Evolutionary conservation across 208 protist genomes (phyloP).

Genomic region (Leishmania turanica): DNA sequence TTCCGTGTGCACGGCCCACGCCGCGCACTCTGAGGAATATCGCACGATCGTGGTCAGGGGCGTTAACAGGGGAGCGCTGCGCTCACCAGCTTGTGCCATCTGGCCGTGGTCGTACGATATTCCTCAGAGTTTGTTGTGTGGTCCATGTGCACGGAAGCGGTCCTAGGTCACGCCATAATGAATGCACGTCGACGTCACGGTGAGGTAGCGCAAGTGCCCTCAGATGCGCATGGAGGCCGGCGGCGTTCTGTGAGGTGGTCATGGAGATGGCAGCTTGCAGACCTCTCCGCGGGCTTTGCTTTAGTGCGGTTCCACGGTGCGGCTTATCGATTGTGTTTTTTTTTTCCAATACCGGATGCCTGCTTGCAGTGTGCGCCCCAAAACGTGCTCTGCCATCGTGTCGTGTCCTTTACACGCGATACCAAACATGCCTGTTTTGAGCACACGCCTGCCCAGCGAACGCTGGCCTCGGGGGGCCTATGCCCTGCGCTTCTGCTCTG

Average conservation of each 20-base stretch:
- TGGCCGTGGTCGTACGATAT: no score
- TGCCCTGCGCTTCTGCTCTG: neutral
- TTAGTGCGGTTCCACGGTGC: neutral
- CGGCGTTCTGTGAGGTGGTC: neutral
- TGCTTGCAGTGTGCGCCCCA: neutral
- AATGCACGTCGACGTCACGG: conserved; percentile 6
- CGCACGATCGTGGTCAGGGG: no score
- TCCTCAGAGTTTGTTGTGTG: no score
- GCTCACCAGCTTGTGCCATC: no score
- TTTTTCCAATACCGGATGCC: neutral
- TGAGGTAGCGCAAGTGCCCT: conserved; percentile 21
- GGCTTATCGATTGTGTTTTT: neutral
- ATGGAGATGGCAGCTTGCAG: neutral
- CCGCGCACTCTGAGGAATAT: no score
- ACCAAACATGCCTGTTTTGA: neutral
- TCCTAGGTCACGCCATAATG: conserved; percentile 1
- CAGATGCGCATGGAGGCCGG: conserved; percentile 12
- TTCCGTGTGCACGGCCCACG: no score
- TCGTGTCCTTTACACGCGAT: neutral
- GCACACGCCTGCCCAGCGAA: neutral
- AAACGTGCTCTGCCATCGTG: neutral
- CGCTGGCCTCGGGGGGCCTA: neutral
- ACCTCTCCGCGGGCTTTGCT: neutral
- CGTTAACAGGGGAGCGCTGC: no score
- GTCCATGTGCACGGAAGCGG: neutral